Base-by-base conservation (phyloP, 805 yeast species). In the Jamesozyma hellenica region DNA sequence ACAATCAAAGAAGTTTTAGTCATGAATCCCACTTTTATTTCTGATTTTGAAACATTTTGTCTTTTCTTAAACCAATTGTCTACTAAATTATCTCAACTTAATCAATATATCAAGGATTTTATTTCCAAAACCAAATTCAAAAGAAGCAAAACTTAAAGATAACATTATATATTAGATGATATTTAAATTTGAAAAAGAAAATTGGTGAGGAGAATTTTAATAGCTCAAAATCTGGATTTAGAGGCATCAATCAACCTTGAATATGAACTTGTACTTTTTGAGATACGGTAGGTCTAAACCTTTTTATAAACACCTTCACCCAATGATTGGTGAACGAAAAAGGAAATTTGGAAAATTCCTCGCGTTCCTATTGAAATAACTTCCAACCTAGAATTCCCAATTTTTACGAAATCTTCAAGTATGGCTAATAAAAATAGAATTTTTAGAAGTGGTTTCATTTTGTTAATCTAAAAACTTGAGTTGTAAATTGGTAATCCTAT, bases 61-160 rank as follows among this genome's bases (percentile, higher is more conserved):
- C 10, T 41, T 44, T 0, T 83, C 83, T 34, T 66, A 59, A 19
- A 45, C 42, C 9, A 77, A 51, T 2, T 57, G 40, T 0, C 81
- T 63, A 0, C 85, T 85, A 21, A 79, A 53, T 47, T 68, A 77
- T 42, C 65, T 66, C 31, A 71, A 47, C n/a, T 71, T 65, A 3
- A 70, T 61, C 46, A 79, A 79, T 4, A 73, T n/a, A 61, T 28
- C 64, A 57, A 27, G 71, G 46, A 31, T 56, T 55, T 12, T 61
- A 44, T 45, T 77, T 81, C 82, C 83, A 79, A 0, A 81, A 74
- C 85, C 85, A 61, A 77, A 77, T 42, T 79, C 86, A 50, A 57
- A 75, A 0, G 83, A 83, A 12, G 71, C 74, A 46, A n/a, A 79
- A 71, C 53, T 79, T 85, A 45, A 76, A 69, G 2, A 74, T 37